A percentile compares a stretch with the other conserved stretches of the same genome.
These are phyloP conservation scores for Kregervanrija delftensis DNA, from an alignment of 805 yeast species.

Conservation along the genomic window DNA sequence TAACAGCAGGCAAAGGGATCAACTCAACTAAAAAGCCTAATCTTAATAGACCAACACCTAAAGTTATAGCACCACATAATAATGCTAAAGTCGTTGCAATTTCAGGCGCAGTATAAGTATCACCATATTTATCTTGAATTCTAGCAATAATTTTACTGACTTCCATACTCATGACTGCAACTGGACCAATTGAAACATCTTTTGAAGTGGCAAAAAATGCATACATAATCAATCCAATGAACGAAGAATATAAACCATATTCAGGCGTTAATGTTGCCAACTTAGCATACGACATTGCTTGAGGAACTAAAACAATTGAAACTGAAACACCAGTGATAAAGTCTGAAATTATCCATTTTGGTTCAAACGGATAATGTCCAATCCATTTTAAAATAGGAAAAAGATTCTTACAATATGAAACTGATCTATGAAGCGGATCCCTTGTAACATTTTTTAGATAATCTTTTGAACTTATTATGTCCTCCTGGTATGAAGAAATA, in stretches of 20 bases:
- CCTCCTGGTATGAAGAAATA: slow-evolving; percentile 17
- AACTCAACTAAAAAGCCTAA: slow-evolving; percentile 83
- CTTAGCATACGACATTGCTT: slow-evolving; percentile 89
- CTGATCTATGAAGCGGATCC: slow-evolving; percentile 33
- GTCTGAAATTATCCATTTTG: slow-evolving; percentile 68
- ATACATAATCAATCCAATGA: slow-evolving; percentile 83
- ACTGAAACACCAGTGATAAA: slow-evolving; percentile 89
- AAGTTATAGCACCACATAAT: slow-evolving; percentile 77
- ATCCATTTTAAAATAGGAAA: slow-evolving; percentile 85
- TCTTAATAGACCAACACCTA: slow-evolving; percentile 75
- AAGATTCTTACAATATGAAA: slow-evolving; percentile 48
- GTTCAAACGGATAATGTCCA: slow-evolving; percentile 61
- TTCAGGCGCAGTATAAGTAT: slow-evolving; percentile 48
- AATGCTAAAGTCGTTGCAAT: slow-evolving; percentile 79
- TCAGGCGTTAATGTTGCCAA: slow-evolving; percentile 76
- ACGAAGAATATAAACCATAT: slow-evolving; percentile 85
- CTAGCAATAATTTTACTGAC: slow-evolving; percentile 67
- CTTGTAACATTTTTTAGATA: slow-evolving; percentile 20
- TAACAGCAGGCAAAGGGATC: slow-evolving; percentile 84
- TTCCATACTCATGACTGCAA: slow-evolving; percentile 91
- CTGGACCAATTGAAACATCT: slow-evolving; percentile 95
- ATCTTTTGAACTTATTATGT: slow-evolving; percentile 18
- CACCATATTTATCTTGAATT: slow-evolving; percentile 41
- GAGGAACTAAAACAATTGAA: slow-evolving; percentile 91
- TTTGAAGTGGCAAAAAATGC: slow-evolving; percentile 92